A percentile compares a stretch with the other conserved stretches of the same genome.
These are phyloP conservation scores for Schwanniomyces yamadae DNA, from an alignment of 805 yeast species.

Conservation along the genomic window DNA sequence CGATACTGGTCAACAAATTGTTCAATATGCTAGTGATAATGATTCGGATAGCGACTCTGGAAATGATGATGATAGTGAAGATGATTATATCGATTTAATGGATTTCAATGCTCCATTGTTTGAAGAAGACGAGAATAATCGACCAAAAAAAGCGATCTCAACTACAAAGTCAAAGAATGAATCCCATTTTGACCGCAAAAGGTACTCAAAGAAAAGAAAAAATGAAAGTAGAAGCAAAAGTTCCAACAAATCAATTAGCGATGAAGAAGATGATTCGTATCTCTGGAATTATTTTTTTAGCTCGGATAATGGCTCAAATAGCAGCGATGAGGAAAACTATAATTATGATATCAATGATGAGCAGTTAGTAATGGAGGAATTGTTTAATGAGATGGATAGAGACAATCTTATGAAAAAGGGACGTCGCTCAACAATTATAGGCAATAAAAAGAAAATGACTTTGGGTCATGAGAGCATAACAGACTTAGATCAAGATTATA, in stretches of 20 bases:
- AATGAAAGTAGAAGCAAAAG: constrained; percentile 9
- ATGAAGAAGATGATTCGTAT: constrained; percentile 66
- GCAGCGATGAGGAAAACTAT: constrained; percentile 17
- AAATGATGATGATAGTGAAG: constrained; percentile 40
- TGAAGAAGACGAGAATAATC: constrained; percentile 18
- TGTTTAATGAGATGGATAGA: constrained; percentile 25
- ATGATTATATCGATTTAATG: constrained; percentile 40
- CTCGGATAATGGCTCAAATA: constrained; percentile 34
- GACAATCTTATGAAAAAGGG: constrained; percentile 8
- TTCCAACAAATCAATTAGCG: constrained; percentile 17
- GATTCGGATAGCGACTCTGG: constrained; percentile 36
- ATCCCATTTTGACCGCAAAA: neutral
- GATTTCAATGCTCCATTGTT: constrained; percentile 35
- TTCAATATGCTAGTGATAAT: constrained; percentile 40
- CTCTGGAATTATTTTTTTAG: constrained; percentile 73
- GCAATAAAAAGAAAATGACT: constrained; percentile 1
- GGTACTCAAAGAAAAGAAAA: constrained; percentile 9
- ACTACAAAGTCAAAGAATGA: neutral
- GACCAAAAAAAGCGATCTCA: constrained; percentile 2
- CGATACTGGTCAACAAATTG: constrained; percentile 33
- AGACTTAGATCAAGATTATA: constrained; percentile 33
- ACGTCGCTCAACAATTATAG: neutral
- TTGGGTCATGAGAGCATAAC: constrained; percentile 3
- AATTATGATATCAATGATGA: constrained; percentile 8
- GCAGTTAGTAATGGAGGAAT: constrained; percentile 16